These are phyloP conservation scores for Ceratobasidium sp. DNA, from an alignment of 1,284 basidiomycete genomes.

Conservation along the genomic window DNA sequence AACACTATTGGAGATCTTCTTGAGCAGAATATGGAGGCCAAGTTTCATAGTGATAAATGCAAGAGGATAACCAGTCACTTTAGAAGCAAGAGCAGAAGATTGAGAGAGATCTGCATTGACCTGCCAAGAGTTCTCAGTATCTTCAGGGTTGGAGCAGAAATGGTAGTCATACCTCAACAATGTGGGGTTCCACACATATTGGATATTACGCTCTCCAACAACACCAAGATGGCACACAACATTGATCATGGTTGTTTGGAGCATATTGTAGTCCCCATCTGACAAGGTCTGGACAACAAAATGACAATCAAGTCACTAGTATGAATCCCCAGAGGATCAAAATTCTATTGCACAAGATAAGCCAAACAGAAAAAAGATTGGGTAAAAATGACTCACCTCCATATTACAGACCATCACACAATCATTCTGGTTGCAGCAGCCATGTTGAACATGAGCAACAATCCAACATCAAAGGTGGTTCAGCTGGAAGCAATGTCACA, in stretches of 20 bases:
- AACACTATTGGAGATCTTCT: conserved; percentile 98
- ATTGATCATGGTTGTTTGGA: conserved; percentile 97
- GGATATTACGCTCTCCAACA: conserved; percentile 98
- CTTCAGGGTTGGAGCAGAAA: conserved; percentile 26
- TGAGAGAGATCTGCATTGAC: conserved; percentile 98
- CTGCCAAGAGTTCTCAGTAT: conserved; percentile 56
- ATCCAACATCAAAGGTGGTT: too few species aligned
- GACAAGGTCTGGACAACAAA: conserved; percentile 96
- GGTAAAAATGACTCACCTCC: conserved; percentile 76
- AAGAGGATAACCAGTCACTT: conserved; percentile 98
- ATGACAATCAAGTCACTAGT: conserved; percentile 99
- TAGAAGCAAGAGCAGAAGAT: conserved; percentile 97
- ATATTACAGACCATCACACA: conserved; percentile 99
- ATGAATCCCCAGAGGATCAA: conserved; percentile 98
- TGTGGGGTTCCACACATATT: conserved; percentile 96
- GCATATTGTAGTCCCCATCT: conserved; percentile 98
- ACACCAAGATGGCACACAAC: conserved; percentile 98
- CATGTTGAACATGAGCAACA: too few species aligned
- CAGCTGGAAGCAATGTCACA: too few species aligned
- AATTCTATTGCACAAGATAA: conserved; percentile 73
- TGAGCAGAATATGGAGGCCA: conserved; percentile 95
- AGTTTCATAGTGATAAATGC: conserved; percentile 99
- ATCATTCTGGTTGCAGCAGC: too few species aligned
- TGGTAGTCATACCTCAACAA: conserved; percentile 80
- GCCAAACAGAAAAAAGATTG: not conserved